Evolutionary conservation across 805 yeast species (phyloP).

Genomic region (Candida coquimbonensis): DNA sequence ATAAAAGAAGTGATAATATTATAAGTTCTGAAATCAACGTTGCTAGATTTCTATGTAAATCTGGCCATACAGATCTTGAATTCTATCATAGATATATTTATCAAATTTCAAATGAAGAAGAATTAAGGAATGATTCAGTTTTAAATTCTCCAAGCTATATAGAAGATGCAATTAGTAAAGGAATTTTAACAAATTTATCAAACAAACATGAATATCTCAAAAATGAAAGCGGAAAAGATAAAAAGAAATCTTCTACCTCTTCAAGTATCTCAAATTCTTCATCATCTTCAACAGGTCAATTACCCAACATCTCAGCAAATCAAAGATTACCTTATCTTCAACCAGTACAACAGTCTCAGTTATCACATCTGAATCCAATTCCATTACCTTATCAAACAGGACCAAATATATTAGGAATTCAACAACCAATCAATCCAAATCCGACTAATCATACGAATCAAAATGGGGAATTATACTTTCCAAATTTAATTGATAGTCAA

Average conservation of each 20-base stretch:
- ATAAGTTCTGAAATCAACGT: slow-evolving; percentile 13
- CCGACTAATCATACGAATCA: not conserved
- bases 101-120: slow-evolving; percentile 5
- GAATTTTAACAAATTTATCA: slow-evolving; percentile 13
- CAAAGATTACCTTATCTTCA: slow-evolving; percentile 5
- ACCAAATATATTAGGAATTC: slow-evolving; percentile 3
- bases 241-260: too few species aligned
- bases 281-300: not conserved
- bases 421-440: not conserved
- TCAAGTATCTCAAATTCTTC: not conserved
- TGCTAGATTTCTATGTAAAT: slow-evolving; percentile 17
- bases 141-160: slow-evolving; percentile 17
- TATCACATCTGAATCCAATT: not conserved
- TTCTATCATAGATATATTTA: slow-evolving; percentile 21
- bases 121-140: slow-evolving; percentile 12
- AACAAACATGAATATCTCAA: slow-evolving; percentile 10
- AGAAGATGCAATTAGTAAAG: slow-evolving; percentile 19
- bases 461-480: slow-evolving; percentile 6
- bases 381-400: slow-evolving; percentile 3
- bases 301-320: slow-evolving; percentile 2
- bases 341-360: slow-evolving; percentile 3
- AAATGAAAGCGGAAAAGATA: slow-evolving; percentile 1
- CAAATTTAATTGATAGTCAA: slow-evolving; percentile 6
- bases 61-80: slow-evolving; percentile 22
- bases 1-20: slow-evolving; percentile 10